Conservation (phyloP, 495 filamentous ascomycete genomes). For the Hypoxylon cercidicola region DNA sequence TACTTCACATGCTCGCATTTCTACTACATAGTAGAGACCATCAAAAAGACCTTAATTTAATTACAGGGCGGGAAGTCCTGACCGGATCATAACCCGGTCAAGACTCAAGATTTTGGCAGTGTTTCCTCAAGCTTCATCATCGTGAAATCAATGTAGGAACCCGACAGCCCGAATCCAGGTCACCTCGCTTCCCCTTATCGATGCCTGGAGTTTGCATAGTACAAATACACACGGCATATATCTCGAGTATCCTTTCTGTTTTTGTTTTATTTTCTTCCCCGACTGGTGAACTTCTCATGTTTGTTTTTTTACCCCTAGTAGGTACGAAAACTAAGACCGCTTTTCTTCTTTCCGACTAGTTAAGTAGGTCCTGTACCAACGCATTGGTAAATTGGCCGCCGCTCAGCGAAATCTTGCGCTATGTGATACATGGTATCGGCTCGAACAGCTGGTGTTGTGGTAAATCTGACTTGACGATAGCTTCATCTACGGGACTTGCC, state of each 20-base stretch:
- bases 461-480: slow-evolving; percentile 26
- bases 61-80: slow-evolving; percentile 40
- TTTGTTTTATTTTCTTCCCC: slow-evolving; percentile 10
- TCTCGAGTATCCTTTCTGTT: slow-evolving; percentile 2
- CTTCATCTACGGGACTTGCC: slow-evolving; percentile 18
- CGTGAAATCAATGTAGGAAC: slow-evolving; percentile 33
- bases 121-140: slow-evolving; percentile 21
- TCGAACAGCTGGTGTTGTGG: slow-evolving; percentile 9
- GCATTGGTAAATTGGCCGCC: slow-evolving; percentile 38
- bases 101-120: slow-evolving; percentile 7
- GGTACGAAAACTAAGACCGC: slow-evolving; percentile 23
- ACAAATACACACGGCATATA: slow-evolving; percentile 5
- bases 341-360: slow-evolving; percentile 25
- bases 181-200: slow-evolving; percentile 16
- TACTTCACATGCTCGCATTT: slow-evolving; percentile 17
- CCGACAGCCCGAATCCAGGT: slow-evolving; percentile 26
- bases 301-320: slow-evolving; percentile 23
- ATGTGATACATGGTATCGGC: slow-evolving; percentile 10
- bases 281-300: slow-evolving; percentile 32
- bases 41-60: slow-evolving; percentile 36
- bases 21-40: slow-evolving; percentile 11
- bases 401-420: slow-evolving; percentile 10
- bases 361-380: slow-evolving; percentile 21
- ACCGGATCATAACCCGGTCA: slow-evolving; percentile 26
- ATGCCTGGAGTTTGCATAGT: background rate